Base-by-base conservation (phyloP, 345 rosid genomes). In the Citrus australasica region DNA sequence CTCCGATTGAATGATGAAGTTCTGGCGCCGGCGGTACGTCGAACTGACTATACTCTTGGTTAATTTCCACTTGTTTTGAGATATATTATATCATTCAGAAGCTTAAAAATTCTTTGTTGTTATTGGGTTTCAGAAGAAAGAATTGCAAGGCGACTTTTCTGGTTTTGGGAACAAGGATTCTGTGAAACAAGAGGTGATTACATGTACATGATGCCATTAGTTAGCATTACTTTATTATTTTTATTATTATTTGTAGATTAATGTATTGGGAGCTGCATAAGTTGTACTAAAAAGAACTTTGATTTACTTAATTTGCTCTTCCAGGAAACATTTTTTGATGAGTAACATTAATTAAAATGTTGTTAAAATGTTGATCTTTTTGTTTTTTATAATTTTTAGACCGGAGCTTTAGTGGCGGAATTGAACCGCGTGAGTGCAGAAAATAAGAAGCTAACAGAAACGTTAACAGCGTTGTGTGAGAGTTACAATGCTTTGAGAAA, bases 401-500 rank as follows among this genome's bases (percentile, higher is more conserved):
- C 73, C n/a, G 86, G 86, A 46, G 86, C 82, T 76, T 86, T 96
- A 79, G 84, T 85, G 80, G 97, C 92, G 84, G 99, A 96, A 83
- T 37, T 96, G 80, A 89, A 90, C 65, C 89, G 98, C 56, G 89
- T 92, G 48, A 89, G 87, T 68, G 92, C 87, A 46, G 99, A 96
- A 69, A 96, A 96, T 90, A 94, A 86, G 97, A 94, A 86, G 84
- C 89, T 96, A 2, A 85, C 94, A 1, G 91, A 92, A 77, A 96
- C 85, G 98, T 62, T 96, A 69, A 89, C 89, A 22, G 74, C 79
- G 79, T 87, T 94, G 93, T 90, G 90, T 69, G 95, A 96, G 73
- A 94, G 83, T 65, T 96, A 94, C 91, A 90, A 84, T 79, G 86
- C 90, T 38, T 85, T 96, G 78, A 84, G 81, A 79, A 89, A 61